Evolutionary conservation across 345 rosid genomes (phyloP).

Genomic region (Citrus medica): DNA sequence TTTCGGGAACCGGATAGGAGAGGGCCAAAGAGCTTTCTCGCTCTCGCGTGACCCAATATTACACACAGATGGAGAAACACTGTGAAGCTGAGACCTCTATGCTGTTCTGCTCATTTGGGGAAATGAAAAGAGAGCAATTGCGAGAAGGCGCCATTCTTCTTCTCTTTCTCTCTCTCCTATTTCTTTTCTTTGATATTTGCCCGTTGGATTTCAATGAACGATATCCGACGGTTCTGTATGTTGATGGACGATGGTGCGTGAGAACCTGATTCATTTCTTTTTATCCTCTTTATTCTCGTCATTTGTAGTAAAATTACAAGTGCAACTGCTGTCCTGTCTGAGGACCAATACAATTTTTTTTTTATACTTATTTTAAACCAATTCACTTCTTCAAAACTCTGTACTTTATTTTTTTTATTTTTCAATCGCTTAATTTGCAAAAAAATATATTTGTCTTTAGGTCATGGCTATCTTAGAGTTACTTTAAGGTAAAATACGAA

Average conservation of each 20-base stretch:
- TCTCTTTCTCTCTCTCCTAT: no score
- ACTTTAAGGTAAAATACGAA: no score
- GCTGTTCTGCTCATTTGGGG: slow-evolving; percentile 18
- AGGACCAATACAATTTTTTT: neutral
- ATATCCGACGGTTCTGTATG: slow-evolving; percentile 18
- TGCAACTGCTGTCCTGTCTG: neutral
- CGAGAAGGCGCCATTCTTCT: slow-evolving; percentile 1
- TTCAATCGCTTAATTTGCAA: neutral
- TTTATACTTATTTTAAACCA: neutral
- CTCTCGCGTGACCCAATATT: neutral
- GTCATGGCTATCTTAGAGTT: no score
- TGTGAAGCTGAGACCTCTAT: neutral
- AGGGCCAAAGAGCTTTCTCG: neutral
- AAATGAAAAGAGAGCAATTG: slow-evolving; percentile 27
- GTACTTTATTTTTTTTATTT: neutral
- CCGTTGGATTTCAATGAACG: slow-evolving; percentile 19
- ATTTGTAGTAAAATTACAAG: neutral
- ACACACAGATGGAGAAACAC: neutral
- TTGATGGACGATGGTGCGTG: neutral
- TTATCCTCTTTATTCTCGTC: neutral
- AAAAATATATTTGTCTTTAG: no score
- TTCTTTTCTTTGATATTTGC: neutral
- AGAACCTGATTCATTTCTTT: neutral
- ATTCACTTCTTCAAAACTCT: neutral
- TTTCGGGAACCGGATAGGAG: no score